Percentiles rank a stretch among this genome's conserved stretches.
phyloP scores from a whole-genome alignment of 768 basidiomycete species.

The Amanita muscaria region DNA sequence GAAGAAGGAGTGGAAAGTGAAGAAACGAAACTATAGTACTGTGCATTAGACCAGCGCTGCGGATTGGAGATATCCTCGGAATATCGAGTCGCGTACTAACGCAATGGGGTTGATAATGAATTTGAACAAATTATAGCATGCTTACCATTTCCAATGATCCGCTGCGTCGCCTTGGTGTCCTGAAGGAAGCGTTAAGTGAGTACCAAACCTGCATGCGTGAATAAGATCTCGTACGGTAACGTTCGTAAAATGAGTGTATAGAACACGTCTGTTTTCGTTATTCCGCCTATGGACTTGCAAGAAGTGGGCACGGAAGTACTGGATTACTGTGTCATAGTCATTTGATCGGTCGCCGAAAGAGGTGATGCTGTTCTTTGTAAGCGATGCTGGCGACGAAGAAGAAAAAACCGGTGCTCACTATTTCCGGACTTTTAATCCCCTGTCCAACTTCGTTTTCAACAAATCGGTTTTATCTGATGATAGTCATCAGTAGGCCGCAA shows the following conservation, averaged over 20 bases:
- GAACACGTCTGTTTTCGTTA: conserved; percentile 70
- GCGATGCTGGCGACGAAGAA: background rate
- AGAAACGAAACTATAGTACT: background rate
- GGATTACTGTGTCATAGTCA: conserved; percentile 71
- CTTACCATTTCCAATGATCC: conserved; percentile 72
- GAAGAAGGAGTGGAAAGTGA: too few relatives aligned
- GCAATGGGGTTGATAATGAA: conserved; percentile 5
- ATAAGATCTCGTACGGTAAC: conserved; percentile 47
- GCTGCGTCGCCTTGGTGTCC: conserved; percentile 80
- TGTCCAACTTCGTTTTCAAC: conserved; percentile 59
- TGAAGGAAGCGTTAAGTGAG: conserved; percentile 19
- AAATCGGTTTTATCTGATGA: conserved; percentile 69
- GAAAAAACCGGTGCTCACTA: conserved; percentile 43
- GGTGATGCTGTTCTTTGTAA: conserved; percentile 46
- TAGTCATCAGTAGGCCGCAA: conserved; percentile 10
- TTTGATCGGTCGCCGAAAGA: conserved; percentile 77
- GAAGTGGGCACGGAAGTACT: conserved; percentile 86
- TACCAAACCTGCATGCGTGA: background rate
- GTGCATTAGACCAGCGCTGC: conserved; percentile 48
- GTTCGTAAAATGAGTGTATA: conserved; percentile 76
- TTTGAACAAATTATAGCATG: background rate
- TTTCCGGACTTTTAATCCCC: conserved; percentile 64
- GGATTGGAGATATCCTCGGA: conserved; percentile 66
- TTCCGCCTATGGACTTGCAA: conserved; percentile 73
- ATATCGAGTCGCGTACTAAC: conserved; percentile 65